Percentiles rank a stretch among this genome's conserved stretches.
Evolutionary conservation across 192 early-diverging fungal genomes (phyloP).

Genomic region (Funneliformis geosporum): DNA sequence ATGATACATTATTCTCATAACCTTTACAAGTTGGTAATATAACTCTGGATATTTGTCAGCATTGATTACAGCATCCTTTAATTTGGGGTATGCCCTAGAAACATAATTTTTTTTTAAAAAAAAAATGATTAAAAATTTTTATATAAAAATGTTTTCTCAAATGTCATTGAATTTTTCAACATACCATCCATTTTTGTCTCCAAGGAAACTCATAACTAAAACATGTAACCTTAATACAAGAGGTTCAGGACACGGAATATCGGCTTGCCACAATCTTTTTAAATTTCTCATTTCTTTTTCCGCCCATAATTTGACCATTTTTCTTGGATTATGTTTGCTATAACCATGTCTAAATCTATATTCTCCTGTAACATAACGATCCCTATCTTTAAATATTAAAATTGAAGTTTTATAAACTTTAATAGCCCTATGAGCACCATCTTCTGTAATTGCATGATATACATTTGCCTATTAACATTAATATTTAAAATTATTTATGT

Average conservation of each 20-base stretch:
- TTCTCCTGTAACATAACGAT: slow-evolving; percentile 95
- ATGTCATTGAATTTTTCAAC: neutral
- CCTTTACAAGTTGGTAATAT: slow-evolving; percentile 83
- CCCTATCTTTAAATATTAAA: slow-evolving; percentile 95
- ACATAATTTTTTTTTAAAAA: neutral
- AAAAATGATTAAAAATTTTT: neutral
- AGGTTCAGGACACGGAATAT: slow-evolving; percentile 89
- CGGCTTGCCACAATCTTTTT: slow-evolving; percentile 82
- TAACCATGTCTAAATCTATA: slow-evolving; percentile 95
- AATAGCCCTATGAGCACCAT: slow-evolving; percentile 83
- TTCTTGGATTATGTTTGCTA: slow-evolving; percentile 89
- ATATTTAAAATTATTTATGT: neutral
- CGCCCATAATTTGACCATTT: slow-evolving; percentile 99
- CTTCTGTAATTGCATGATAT: slow-evolving; percentile 90
- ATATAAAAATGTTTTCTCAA: too few relatives aligned
- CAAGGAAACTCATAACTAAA: slow-evolving; percentile 92
- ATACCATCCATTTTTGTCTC: slow-evolving; percentile 85
- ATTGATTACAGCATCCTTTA: slow-evolving; percentile 92
- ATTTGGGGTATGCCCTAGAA: slow-evolving; percentile 79
- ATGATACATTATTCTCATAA: slow-evolving; percentile 91
- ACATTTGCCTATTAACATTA: slow-evolving; percentile 78
- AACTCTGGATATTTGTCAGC: slow-evolving; percentile 67
- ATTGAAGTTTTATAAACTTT: slow-evolving; percentile 99
- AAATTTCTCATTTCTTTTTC: slow-evolving; percentile 99
- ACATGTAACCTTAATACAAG: slow-evolving; percentile 89